Evolutionary conservation across 768 basidiomycete genomes (phyloP).

Genomic region (Russula griseocarnosa): DNA sequence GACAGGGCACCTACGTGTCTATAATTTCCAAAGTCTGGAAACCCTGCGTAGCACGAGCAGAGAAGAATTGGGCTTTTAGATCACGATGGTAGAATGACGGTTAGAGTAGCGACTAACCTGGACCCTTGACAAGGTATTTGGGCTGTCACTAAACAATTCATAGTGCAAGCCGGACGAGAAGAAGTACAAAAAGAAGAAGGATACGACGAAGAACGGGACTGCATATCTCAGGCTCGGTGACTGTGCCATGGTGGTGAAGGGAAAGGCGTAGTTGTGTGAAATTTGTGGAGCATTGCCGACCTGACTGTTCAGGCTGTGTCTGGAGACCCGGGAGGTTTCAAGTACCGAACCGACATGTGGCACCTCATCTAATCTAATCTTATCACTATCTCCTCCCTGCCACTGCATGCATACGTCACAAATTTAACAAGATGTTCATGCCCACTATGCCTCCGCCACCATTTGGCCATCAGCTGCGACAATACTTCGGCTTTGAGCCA

Average conservation of each 20-base stretch:
- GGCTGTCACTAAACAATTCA: constrained; percentile 27
- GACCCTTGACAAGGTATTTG: constrained; percentile 18
- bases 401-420: too few species aligned
- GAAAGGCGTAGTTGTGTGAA: not conserved
- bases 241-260: constrained; percentile 14
- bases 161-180: constrained; percentile 37
- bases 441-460: constrained; percentile 35
- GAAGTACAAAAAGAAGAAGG: constrained; percentile 44
- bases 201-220: constrained; percentile 38
- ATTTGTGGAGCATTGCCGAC: not conserved
- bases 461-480: constrained; percentile 55
- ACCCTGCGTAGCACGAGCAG: constrained; percentile 31
- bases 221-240: constrained; percentile 28
- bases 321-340: not conserved
- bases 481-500: constrained; percentile 54
- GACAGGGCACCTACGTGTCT: constrained; percentile 42
- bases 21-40: constrained; percentile 58
- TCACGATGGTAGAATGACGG: not conserved
- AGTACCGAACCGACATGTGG: not conserved
- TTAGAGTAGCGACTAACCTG: not conserved
- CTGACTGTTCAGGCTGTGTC: too few species aligned
- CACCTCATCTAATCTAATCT: not conserved
- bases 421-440: not conserved
- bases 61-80: not conserved
- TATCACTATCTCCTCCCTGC: not conserved